A percentile compares a stretch with the other conserved stretches of the same genome.
Evolutionary conservation across 495 filamentous ascomycete genomes (phyloP).

Genomic region (Daldinia caldariorum): DNA sequence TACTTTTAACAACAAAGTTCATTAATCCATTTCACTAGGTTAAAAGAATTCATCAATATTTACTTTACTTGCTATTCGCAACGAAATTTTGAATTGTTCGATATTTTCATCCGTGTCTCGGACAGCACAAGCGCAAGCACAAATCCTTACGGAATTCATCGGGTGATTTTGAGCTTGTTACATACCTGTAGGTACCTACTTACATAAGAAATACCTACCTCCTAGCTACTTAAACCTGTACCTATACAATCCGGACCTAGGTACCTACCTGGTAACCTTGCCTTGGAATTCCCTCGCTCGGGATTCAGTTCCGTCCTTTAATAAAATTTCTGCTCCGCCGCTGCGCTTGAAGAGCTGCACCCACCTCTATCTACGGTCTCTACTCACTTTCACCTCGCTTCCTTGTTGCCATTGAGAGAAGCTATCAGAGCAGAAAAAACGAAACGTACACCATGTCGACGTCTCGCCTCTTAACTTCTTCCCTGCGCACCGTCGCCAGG

Average conservation of each 20-base stretch:
- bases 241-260: no score
- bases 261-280: no score
- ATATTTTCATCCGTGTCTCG: no score
- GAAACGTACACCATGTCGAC: constrained; percentile 20
- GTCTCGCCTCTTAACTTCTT: constrained; percentile 18
- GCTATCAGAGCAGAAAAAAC: not conserved
- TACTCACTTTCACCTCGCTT: not conserved
- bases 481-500: constrained; percentile 23
- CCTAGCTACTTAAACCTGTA: no score
- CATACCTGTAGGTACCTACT: not conserved
- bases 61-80: no score
- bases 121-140: not conserved
- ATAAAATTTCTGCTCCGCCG: not conserved
- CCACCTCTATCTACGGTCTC: no score
- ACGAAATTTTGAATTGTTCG: no score
- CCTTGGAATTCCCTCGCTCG: not conserved
- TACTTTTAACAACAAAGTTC: no score
- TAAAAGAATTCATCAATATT: not conserved
- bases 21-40: not conserved
- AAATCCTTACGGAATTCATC: not conserved
- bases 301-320: not conserved
- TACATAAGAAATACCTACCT: not conserved
- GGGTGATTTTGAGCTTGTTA: not conserved
- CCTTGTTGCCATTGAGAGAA: not conserved
- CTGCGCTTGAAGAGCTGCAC: not conserved